Base-by-base conservation (phyloP, 495 filamentous ascomycete genomes). In the Penicillium flavigenum region DNA sequence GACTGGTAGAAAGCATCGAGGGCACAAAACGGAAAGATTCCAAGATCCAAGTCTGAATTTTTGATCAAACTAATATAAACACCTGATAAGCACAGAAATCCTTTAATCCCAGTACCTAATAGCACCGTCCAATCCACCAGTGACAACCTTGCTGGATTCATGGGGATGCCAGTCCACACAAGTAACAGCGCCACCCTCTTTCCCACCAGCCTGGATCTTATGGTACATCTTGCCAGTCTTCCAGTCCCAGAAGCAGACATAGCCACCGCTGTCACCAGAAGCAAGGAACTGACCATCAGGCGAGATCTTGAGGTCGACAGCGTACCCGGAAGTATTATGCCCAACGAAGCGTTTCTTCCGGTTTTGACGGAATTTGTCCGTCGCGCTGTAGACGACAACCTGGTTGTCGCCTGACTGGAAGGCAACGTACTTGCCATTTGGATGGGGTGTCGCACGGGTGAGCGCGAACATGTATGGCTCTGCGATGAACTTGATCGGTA, bases 221-320 rank as follows among this genome's bases (percentile, higher is more conserved):
- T 94, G 89, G 72, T 88, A 96, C 90, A 98, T 90, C 75, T 96
- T 98, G 65, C 92, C 91, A 38, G 91, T 96, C 84, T 98, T 98
- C 86, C 90, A 98, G 71, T 97, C 93, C 92, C 92, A 98, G 76
- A 96, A 96, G 72, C 90, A 96, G 44, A 93, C 86, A 63, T 82
- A 96, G 22, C 94, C 94, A 39, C 80, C 91, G 39, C 80, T 87
- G 69, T 98, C 95, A 53, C 94, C 94, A 34, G 81, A 87, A 12
- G 80, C 84, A 49, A 98, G 78, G 67, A 96, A 91, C 66, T 92
- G 88, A 3, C 94, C 94, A 66, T 97, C 94, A 1, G 94, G 94
- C 54, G 84, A 89, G 71, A 92, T 87, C 39, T 86, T 86, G 47
- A 98, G 79, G 63, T 96, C 94, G 63, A 96, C 89, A 26, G 88